Percentiles rank a stretch among this genome's conserved stretches.
These are phyloP conservation scores for Solanum chiquidenum DNA, from an alignment of 257 asterid genomes.

Conservation along the genomic window DNA sequence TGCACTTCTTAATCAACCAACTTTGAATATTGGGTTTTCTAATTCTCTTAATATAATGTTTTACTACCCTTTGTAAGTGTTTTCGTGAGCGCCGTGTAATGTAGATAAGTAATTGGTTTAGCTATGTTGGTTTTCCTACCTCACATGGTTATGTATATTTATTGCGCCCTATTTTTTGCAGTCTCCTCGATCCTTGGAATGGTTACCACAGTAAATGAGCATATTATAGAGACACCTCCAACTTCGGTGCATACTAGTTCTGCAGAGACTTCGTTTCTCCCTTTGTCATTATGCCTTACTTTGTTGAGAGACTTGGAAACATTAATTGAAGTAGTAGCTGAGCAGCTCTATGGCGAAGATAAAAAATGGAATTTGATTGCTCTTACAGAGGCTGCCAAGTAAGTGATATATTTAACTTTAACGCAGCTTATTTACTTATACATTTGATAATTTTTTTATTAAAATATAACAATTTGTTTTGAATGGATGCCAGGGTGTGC, in stretches of 20 bases:
- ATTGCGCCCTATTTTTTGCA: conserved; percentile 22
- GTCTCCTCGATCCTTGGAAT: conserved; percentile 82
- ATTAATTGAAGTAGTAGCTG: conserved; percentile 87
- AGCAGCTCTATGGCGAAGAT: conserved; percentile 68
- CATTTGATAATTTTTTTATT: background rate
- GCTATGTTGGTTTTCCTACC: background rate
- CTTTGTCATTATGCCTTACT: conserved; percentile 73
- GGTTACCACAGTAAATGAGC: conserved; percentile 64
- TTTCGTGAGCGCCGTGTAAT: background rate
- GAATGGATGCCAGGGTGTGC: conserved; percentile 45
- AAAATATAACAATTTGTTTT: conserved; percentile 2
- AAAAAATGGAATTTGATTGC: conserved; percentile 88
- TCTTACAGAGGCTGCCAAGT: conserved; percentile 73
- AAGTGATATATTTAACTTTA: conserved; percentile 5
- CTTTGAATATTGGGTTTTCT: background rate
- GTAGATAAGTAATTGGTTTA: background rate
- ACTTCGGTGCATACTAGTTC: conserved; percentile 15
- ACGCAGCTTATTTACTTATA: background rate
- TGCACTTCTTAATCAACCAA: background rate
- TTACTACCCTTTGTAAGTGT: background rate
- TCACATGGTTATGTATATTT: background rate
- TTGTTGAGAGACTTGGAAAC: conserved; percentile 94
- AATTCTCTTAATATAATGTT: background rate
- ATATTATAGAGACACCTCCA: conserved; percentile 67
- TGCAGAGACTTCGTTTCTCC: conserved; percentile 53